Evolutionary conservation across 1,284 basidiomycete species (phyloP), one percentile per base, ranked within the genome.

Genomic region (Boletus holoroseus): DNA sequence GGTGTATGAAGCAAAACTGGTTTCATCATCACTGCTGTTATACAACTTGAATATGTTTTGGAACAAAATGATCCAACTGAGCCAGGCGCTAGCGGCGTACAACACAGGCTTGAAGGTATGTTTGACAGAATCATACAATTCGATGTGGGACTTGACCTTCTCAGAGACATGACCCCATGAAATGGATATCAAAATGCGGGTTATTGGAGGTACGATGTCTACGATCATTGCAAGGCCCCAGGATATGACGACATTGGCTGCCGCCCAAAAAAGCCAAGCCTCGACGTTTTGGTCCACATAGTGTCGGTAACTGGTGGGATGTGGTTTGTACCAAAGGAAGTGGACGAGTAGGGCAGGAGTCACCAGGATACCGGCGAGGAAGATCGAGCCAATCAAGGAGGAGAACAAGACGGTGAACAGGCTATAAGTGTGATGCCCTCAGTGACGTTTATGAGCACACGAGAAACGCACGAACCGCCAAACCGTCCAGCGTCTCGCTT

Each of bases 231-330:
- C 86, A 27, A 89, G 78, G 57, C 75, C 82, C 86, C 86, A 89
- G 3, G 86, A 88, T 45, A 87, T 74, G 50, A 85, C 68, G 45
- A 88, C 69, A 63, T 89, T 88, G 31, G 82, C 76, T 3, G 85
- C 85, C 8, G 78, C 80, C 85, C 87, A 89, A 66, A 85, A 85
- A 6, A 88, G 71, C 86, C 86, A 89, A 9, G 84, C 82, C 59
- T 85, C 75, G 44, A 88, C 67, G 61, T 87, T 89, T 55, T 82
- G 74, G 44, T 76, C 76, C 53, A 86, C 74, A 57, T 77, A 85
- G 32, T 70, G 73, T 13, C 85, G 75, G 56, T 80, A 70, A 7
- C 75, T 72, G 13, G 77, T 78, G 8, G 76, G 77, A 51, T 82
- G 62, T 0, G 75, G 76, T 41, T 79, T 75, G 59, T 82, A 84